phyloP scores from a whole-genome alignment of 768 basidiomycete species.

The Rhodosporidiobolus odoratus region DNA sequence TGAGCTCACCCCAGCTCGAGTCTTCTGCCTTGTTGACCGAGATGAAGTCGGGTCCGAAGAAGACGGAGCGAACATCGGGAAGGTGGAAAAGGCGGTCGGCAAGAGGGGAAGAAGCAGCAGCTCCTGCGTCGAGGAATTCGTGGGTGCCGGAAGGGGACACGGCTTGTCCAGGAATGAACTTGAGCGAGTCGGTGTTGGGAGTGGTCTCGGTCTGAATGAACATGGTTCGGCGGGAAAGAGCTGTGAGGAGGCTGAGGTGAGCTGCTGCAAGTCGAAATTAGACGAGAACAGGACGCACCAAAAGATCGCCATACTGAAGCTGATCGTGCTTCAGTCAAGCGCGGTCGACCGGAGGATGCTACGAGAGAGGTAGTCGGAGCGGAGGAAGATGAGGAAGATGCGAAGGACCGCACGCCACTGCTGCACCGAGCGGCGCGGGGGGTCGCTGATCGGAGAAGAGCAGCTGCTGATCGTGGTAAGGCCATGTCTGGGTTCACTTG shows the following conservation, averaged over 20 bases:
- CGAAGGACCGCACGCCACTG: too few species aligned
- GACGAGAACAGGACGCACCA: background rate
- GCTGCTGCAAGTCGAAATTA: background rate
- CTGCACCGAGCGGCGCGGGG: too few species aligned
- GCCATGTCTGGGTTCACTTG: too few species aligned
- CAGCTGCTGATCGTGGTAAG: too few species aligned
- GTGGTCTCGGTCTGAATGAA: conserved; percentile 98
- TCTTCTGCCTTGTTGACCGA: conserved; percentile 87
- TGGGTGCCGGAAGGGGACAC: conserved; percentile 81
- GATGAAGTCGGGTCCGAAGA: conserved; percentile 98
- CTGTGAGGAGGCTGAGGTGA: conserved; percentile 13
- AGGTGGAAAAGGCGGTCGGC: conserved; percentile 91
- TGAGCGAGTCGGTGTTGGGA: conserved; percentile 93
- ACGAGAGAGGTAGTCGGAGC: background rate
- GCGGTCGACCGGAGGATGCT: background rate
- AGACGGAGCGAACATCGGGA: conserved; percentile 79
- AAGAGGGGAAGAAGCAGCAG: conserved; percentile 85
- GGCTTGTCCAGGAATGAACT: conserved; percentile 87
- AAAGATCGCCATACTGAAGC: background rate
- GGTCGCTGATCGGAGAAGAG: too few species aligned
- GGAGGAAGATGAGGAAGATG: background rate
- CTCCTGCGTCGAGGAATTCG: conserved; percentile 84
- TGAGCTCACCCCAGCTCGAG: conserved; percentile 78
- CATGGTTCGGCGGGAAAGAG: conserved; percentile 49
- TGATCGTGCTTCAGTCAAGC: background rate